Evolutionary conservation across 495 filamentous ascomycete species (phyloP).

Genomic region (Penicillium bovifimosum): DNA sequence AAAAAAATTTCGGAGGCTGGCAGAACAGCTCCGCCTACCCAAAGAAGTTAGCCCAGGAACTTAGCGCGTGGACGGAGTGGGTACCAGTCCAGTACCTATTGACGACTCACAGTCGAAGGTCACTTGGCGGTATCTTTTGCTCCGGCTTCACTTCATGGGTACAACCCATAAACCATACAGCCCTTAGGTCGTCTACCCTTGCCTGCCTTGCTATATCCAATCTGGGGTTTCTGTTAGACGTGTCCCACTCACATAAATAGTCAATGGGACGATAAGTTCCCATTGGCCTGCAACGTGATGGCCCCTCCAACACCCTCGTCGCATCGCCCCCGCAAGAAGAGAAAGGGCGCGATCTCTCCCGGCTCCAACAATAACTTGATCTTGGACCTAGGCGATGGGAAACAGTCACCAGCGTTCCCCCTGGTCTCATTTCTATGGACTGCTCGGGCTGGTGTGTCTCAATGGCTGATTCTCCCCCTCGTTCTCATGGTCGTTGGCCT

Average conservation of each 20-base stretch:
- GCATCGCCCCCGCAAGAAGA: conserved; percentile 57
- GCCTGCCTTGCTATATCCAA: not conserved
- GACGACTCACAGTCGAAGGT: conserved; percentile 12
- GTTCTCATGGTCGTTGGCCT: conserved; percentile 87
- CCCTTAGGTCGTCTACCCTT: not conserved
- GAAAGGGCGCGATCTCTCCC: conserved; percentile 42
- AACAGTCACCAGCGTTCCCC: conserved; percentile 62
- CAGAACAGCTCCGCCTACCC: conserved; percentile 31
- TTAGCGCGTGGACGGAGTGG: conserved; percentile 14
- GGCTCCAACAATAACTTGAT: conserved; percentile 49
- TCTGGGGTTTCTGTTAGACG: not conserved
- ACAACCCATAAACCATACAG: not conserved
- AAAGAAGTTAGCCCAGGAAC: conserved; percentile 12
- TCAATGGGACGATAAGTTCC: conserved; percentile 27
- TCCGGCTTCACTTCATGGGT: not conserved
- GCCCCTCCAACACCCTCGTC: conserved; percentile 34
- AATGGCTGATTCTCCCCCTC: conserved; percentile 88
- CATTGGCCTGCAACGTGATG: conserved; percentile 20
- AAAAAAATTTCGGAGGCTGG: conserved; percentile 33
- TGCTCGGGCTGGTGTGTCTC: conserved; percentile 71
- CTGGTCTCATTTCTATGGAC: conserved; percentile 91
- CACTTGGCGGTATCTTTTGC: conserved; percentile 1
- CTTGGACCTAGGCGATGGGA: conserved; percentile 34
- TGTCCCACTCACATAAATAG: not conserved
- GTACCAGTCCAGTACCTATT: conserved; percentile 3